phyloP scores from a whole-genome alignment of 805 yeast genomes.

The Ogataea trehaloabstinens region DNA sequence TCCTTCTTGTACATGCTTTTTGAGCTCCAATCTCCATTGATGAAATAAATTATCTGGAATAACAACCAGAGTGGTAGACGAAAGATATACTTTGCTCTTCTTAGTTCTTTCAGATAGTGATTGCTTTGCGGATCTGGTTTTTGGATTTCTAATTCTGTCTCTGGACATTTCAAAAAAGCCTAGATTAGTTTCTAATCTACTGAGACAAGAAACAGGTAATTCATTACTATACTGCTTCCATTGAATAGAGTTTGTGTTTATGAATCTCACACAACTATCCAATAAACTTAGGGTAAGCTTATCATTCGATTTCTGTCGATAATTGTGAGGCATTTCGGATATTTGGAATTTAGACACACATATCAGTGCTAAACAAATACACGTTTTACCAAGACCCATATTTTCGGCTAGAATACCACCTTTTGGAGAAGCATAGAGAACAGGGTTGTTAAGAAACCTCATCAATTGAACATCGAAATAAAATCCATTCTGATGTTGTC shows the following conservation, averaged over 20 bases:
- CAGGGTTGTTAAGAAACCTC: conserved; percentile 37
- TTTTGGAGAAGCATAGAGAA: conserved; percentile 44
- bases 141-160: conserved; percentile 6
- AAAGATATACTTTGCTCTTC: conserved; percentile 37
- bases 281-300: conserved; percentile 28
- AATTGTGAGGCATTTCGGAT: conserved; percentile 41
- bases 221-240: conserved; percentile 50
- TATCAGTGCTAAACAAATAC: conserved; percentile 56
- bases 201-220: conserved; percentile 44
- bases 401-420: conserved; percentile 68
- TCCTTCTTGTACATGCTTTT: conserved; percentile 47
- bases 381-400: conserved; percentile 68
- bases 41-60: conserved; percentile 65
- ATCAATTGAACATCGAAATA: conserved; percentile 38
- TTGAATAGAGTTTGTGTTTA: conserved; percentile 49
- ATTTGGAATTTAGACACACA: conserved; percentile 54
- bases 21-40: conserved; percentile 62
- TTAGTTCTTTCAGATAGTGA: conserved; percentile 3
- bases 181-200: conserved; percentile 35
- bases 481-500: conserved; percentile 4
- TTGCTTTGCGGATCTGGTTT: conserved; percentile 16
- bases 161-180: conserved; percentile 41
- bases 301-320: conserved; percentile 15
- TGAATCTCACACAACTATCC: conserved; percentile 41
- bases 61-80: conserved; percentile 55